Base-by-base conservation (phyloP, 2,329 filamentous ascomycete species). In the Dactylellina haptotyla region DNA sequence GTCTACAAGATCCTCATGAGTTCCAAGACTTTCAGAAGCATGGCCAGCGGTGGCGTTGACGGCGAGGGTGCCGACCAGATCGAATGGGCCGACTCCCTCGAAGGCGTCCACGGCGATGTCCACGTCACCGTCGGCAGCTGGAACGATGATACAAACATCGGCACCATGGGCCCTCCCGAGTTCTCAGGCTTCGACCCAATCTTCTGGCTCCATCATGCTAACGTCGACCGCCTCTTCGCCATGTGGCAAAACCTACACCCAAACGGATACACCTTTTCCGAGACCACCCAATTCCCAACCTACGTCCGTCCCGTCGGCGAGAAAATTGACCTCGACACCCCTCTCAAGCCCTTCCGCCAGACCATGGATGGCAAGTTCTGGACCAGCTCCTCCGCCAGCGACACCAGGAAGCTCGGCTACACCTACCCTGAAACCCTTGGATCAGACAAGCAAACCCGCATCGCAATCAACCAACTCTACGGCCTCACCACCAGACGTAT, bases 141-240 rank as follows among this genome's bases (percentile, higher is more conserved):
- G 18, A 41, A 43, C n/a, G 53, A 20, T 20, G 85, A 58, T 80
- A 81, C 67, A 20, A 30, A 37, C 30, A 9, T 58, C 16, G 70
- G 65, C 18, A 57, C 59, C 8, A 70, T 70, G 86, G 86, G 85
- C 34, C 90, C 87, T 80, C 87, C 88, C 41, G 87, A 88, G n/a
- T 89, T 89, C 76, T 90, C 90, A 0, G 86, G 89, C 0, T 95
- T 91, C 79, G 63, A 67, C 16, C 63, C 63, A 0, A 82, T 91
- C 4, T 93, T 93, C 80, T 90, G 89, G 81, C 81, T 93, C 4
- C 90, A 93, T 77, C 91, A 94, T 77, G 83, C 84, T 74, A 67
- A 67, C 25, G 41, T 92, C 5, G 92, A 95, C 78, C 86, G 91
- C 0, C 80, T 90, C 23, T 87, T 92, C 75, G 87, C 90, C 32